Evolutionary conservation across 352 stramenopile genomes (phyloP), one percentile per base, ranked within the genome.

Genomic region (Pilasporangium apinafurcum): DNA sequence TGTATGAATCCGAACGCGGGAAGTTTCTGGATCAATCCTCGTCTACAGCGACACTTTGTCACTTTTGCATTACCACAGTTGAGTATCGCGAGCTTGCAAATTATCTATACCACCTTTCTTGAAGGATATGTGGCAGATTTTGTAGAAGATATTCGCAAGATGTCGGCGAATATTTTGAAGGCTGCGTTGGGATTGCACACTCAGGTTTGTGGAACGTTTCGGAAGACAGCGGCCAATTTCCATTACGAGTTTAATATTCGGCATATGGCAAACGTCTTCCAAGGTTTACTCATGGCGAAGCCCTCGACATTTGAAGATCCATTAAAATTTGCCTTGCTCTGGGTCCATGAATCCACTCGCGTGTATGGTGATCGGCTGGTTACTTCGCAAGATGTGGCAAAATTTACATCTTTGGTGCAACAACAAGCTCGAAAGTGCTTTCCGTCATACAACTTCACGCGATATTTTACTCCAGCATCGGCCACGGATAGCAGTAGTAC

Each of bases 171-270:
- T 13, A 87, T 98, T 50, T 48, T 92, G 25, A 87, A 86, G 49
- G 77, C 80, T 26, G 84, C 94, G 26, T 67, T 98, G 12, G 86
- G 83, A 9, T 56, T 98, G 12, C 95, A 98, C 42, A 51, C 68
- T 1, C 73, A 94, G 39, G 65, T 97, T 1, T 62, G 65, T 1
- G 48, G 56, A 8, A 81, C 73, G 2, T 94, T 98, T 55, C 67
- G 87, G 8, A 98, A 98, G 59, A 97, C 92, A 0, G 94, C 94
- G 0, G 71, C 78, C 5, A 98, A 98, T 37, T 98, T 98, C 47
- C 94, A 98, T 59, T 98, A 98, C 54, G 92, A 98, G 42, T 98
- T 98, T 58, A 98, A 98, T 58, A 97, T 98, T 41, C 83, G 95
- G 7, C 88, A 98, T 56, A 61, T 98, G 3, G 84, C 77, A 7